phyloP scores from a whole-genome alignment of 2,329 filamentous ascomycete species.

The Pseudonectria foliicola region DNA sequence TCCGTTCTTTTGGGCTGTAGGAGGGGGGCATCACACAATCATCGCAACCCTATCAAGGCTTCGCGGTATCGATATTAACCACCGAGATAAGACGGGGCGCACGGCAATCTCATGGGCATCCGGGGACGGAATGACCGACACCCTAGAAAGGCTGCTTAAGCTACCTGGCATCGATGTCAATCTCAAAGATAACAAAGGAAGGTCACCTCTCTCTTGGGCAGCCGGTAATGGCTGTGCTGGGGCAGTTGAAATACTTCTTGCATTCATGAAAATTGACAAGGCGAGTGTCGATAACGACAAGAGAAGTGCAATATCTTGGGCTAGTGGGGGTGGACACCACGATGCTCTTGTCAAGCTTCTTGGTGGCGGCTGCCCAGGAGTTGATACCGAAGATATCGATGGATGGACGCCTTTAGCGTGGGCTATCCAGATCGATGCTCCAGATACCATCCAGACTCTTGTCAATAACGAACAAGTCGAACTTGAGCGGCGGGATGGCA shows the following conservation, averaged over 20 bases:
- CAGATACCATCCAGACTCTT: slow-evolving; percentile 22
- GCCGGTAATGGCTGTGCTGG: slow-evolving; percentile 20
- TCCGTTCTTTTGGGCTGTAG: slow-evolving; percentile 26
- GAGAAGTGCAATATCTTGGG: slow-evolving; percentile 27
- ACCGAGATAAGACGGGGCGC: slow-evolving; percentile 24
- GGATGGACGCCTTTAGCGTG: slow-evolving; percentile 31
- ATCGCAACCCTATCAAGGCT: slow-evolving; percentile 17
- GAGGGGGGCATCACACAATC: slow-evolving; percentile 19
- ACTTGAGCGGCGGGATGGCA: slow-evolving; percentile 21
- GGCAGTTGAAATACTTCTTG: slow-evolving; percentile 18
- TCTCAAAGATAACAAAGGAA: slow-evolving; percentile 21
- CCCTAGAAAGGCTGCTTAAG: slow-evolving; percentile 19
- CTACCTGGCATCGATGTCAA: slow-evolving; percentile 20
- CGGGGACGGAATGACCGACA: slow-evolving; percentile 18
- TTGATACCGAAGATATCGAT: slow-evolving; percentile 25
- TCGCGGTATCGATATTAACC: slow-evolving; percentile 21
- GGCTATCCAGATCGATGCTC: slow-evolving; percentile 21
- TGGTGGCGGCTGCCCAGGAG: slow-evolving; percentile 19
- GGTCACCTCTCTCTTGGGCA: slow-evolving; percentile 26
- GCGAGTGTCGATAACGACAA: slow-evolving; percentile 21
- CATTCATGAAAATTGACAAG: slow-evolving; percentile 18
- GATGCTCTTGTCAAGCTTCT: slow-evolving; percentile 22
- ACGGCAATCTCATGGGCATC: slow-evolving; percentile 29
- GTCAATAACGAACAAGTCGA: slow-evolving; percentile 23
- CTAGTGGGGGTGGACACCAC: slow-evolving; percentile 16